phyloP scores from a whole-genome alignment of 176 grass and related monocot genomes.

The Rhynchospora tenuis region DNA sequence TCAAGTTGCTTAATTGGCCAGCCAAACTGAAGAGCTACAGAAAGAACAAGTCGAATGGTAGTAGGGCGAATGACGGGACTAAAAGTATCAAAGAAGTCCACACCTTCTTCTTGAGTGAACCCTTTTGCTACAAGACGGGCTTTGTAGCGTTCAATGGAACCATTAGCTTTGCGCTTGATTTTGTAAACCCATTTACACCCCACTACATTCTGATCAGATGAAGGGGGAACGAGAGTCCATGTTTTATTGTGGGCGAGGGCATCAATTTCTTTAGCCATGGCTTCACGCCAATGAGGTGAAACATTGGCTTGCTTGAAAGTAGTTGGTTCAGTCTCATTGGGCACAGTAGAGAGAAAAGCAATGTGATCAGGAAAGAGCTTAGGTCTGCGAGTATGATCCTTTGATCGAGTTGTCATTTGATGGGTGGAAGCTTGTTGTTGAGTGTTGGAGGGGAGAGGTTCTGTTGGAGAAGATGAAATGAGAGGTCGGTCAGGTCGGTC shows the following conservation, averaged over 20 bases:
- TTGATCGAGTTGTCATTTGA: not conserved
- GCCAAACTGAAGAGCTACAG: not conserved
- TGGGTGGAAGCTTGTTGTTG: not conserved
- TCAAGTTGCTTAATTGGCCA: constrained; percentile 3
- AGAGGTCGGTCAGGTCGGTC: not conserved
- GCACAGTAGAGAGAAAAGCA: not conserved
- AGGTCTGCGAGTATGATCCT: not conserved
- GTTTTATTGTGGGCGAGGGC: no score
- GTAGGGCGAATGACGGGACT: not conserved
- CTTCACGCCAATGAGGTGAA: not conserved
- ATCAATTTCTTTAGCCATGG: not conserved
- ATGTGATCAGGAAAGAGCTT: not conserved
- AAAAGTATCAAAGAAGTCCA: constrained; percentile 5
- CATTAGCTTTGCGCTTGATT: no score
- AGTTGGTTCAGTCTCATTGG: not conserved
- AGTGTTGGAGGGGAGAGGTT: not conserved
- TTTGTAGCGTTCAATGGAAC: no score
- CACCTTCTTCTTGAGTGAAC: no score
- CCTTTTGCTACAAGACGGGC: no score
- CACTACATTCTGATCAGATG: no score
- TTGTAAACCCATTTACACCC: no score
- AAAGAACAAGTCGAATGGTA: not conserved
- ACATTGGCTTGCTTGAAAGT: not conserved
- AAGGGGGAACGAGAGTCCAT: no score
- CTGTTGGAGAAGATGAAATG: not conserved